Evolutionary conservation across 805 yeast genomes (phyloP).

Genomic region (Saccharomycopsis sp.): DNA sequence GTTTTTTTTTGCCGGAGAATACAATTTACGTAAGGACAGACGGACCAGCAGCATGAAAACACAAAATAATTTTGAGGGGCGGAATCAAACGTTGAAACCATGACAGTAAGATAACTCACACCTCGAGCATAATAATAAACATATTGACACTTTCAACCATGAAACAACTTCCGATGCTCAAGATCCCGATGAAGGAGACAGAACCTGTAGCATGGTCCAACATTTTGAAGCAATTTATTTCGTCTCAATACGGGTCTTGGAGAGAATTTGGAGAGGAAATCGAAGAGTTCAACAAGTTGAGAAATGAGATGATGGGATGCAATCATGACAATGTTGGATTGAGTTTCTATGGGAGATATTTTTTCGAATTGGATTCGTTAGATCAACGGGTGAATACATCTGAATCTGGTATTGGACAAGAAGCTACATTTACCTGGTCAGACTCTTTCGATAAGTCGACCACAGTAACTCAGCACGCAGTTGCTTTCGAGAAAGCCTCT

Average conservation of each 20-base stretch:
- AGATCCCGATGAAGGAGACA: slow-evolving; percentile 19
- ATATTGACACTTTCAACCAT: too few relatives aligned
- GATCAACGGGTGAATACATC: slow-evolving; percentile 67
- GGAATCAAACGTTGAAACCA: too few relatives aligned
- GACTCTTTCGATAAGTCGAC: slow-evolving; percentile 52
- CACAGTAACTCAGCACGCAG: slow-evolving; percentile 58
- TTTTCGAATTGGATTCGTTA: slow-evolving; percentile 71
- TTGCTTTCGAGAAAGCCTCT: slow-evolving; percentile 86
- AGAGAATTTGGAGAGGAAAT: slow-evolving; percentile 52
- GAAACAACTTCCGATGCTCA: slow-evolving; percentile 19
- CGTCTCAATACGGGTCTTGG: slow-evolving; percentile 53
- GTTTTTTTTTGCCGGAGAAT: too few relatives aligned
- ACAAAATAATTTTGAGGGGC: too few relatives aligned
- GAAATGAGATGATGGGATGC: slow-evolving; percentile 49
- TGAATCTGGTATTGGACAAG: slow-evolving; percentile 32
- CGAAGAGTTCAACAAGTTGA: slow-evolving; percentile 42
- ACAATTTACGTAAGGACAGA: too few relatives aligned
- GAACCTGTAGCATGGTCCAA: slow-evolving; percentile 50
- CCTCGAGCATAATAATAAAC: too few relatives aligned
- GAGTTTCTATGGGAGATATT: slow-evolving; percentile 57
- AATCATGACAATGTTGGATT: slow-evolving; percentile 31
- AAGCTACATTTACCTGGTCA: slow-evolving; percentile 65
- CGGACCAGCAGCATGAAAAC: too few relatives aligned
- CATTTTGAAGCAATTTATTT: slow-evolving; percentile 50
- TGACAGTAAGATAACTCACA: too few relatives aligned